Percentiles rank a stretch among this genome's conserved stretches.
These are phyloP conservation scores for Scheffersomyces coipomensis DNA, from an alignment of 805 yeast genomes.

Conservation along the genomic window DNA sequence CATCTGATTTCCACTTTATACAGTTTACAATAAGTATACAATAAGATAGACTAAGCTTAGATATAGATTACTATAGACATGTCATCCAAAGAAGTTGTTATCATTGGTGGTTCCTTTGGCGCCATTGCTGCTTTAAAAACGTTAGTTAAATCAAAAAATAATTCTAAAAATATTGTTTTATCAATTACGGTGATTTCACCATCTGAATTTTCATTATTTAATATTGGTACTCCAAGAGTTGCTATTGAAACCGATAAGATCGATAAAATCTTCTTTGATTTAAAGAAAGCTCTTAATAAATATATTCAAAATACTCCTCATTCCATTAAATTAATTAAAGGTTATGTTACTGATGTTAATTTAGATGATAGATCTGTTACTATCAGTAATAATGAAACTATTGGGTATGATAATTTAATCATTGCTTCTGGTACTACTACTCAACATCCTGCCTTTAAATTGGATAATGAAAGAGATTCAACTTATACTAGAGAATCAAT, in stretches of 20 bases:
- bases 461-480: conserved; percentile 15
- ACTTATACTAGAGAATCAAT: conserved; percentile 13
- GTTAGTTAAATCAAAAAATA: conserved; percentile 9
- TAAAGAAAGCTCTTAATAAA: conserved; percentile 16
- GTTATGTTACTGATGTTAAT: conserved; percentile 21
- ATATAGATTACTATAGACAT: no score
- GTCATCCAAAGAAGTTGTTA: conserved; percentile 14
- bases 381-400: conserved; percentile 9
- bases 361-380: conserved; percentile 18
- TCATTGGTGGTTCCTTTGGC: conserved; percentile 39
- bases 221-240: conserved; percentile 31
- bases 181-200: conserved; percentile 24
- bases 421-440: conserved; percentile 33
- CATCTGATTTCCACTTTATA: no score
- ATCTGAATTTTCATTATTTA: conserved; percentile 21
- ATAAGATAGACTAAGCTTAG: no score
- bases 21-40: no score
- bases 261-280: conserved; percentile 14
- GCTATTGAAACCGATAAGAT: conserved; percentile 21
- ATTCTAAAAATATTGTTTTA: conserved; percentile 6
- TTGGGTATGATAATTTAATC: conserved; percentile 29
- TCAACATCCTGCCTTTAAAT: conserved; percentile 21
- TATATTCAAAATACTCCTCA: conserved; percentile 11
- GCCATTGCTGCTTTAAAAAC: conserved; percentile 25
- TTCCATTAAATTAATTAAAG: conserved; percentile 19